Percentiles rank a stretch among this genome's conserved stretches.
phyloP scores from a whole-genome alignment of 768 basidiomycete genomes.

The Psilocybe subaeruginosa region DNA sequence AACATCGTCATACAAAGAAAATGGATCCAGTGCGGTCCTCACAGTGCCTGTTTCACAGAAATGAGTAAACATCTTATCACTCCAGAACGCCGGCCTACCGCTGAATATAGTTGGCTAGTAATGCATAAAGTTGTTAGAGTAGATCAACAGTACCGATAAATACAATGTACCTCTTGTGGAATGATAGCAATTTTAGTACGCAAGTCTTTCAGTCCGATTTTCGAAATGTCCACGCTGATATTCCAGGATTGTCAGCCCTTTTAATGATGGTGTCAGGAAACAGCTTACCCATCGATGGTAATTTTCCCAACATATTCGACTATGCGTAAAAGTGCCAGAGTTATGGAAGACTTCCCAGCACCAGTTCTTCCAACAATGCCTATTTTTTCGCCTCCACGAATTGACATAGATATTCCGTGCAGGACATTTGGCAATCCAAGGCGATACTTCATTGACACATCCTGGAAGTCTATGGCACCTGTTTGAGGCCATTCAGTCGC shows the following conservation, averaged over 20 bases:
- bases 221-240: constrained; percentile 60
- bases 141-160: neutral
- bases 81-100: constrained; percentile 32
- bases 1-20: constrained; percentile 63
- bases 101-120: constrained; percentile 57
- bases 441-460: constrained; percentile 66
- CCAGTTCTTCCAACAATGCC: constrained; percentile 73
- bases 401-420: constrained; percentile 60
- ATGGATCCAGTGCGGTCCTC: constrained; percentile 62
- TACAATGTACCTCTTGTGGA: constrained; percentile 52
- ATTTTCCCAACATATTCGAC: constrained; percentile 72
- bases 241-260: constrained; percentile 10
- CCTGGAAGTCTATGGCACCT: constrained; percentile 64
- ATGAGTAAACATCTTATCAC: constrained; percentile 28
- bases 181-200: constrained; percentile 65
- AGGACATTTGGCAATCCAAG: constrained; percentile 75
- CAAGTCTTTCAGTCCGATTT: constrained; percentile 67
- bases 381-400: constrained; percentile 73
- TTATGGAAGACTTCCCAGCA: constrained; percentile 64
- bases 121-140: neutral
- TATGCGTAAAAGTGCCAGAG: constrained; percentile 68
- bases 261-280: neutral
- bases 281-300: constrained; percentile 58
- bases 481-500: constrained; percentile 61
- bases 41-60: constrained; percentile 49